These are phyloP conservation scores for Penicillium sp. DNA, from an alignment of 2,329 filamentous ascomycete species.

Conservation along the genomic window DNA sequence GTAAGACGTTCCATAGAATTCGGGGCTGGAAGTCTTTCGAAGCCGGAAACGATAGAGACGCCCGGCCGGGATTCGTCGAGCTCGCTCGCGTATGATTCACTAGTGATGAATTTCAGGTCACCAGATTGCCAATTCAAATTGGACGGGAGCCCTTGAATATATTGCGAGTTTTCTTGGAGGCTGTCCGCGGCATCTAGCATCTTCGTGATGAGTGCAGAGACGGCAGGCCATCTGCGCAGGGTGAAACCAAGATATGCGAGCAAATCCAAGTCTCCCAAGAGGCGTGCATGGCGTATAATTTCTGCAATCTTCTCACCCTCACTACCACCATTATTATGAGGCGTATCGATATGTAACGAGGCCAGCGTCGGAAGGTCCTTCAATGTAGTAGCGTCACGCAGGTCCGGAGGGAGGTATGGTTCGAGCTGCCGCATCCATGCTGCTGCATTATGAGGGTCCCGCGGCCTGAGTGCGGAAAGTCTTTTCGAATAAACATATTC, in stretches of 20 bases:
- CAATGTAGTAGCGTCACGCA: conserved; percentile 18
- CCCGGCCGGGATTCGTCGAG: background rate
- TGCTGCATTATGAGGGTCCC: conserved; percentile 21
- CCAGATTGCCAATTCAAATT: conserved; percentile 26
- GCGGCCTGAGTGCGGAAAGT: background rate
- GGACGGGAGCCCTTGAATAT: conserved; percentile 21
- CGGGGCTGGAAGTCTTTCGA: background rate
- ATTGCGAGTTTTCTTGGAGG: conserved; percentile 17
- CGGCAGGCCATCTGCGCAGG: conserved; percentile 38
- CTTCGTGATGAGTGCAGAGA: conserved; percentile 34
- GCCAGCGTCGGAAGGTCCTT: conserved; percentile 4
- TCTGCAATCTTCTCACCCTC: conserved; percentile 28
- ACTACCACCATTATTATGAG: conserved; percentile 15
- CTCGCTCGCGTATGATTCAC: background rate
- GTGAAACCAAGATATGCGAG: conserved; percentile 38
- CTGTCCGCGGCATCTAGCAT: conserved; percentile 36
- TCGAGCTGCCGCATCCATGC: conserved; percentile 35
- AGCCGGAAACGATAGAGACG: background rate
- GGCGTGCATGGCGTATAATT: conserved; percentile 29
- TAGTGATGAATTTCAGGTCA: conserved; percentile 27
- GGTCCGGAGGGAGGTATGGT: conserved; percentile 26
- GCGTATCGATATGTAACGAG: background rate
- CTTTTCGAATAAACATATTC: conserved; percentile 1
- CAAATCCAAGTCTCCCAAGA: conserved; percentile 29
- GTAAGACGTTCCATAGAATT: conserved; percentile 22